Evolutionary conservation across 352 stramenopile genomes (phyloP), one percentile per base, ranked within the genome.

Genomic region (Phytophthora pistaciae): DNA sequence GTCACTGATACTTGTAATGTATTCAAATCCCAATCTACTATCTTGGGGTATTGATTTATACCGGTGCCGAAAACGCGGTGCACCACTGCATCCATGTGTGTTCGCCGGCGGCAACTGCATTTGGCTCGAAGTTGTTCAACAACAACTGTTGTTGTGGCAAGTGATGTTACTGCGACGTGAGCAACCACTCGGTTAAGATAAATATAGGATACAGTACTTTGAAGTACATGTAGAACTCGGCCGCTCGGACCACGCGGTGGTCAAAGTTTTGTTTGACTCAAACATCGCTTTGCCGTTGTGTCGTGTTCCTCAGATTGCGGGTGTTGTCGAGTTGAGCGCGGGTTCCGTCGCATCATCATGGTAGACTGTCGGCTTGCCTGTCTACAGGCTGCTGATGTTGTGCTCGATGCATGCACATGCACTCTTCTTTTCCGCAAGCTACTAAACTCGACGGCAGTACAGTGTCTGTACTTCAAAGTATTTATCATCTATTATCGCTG

Each of bases 301-400:
- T 49, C 18, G 40, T 6, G 36, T 56, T 62, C 23, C 23, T 55
- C 14, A 5, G 38, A 57, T 71, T 66, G 20, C 64, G 48, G 40
- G 21, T 48, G 57, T 50, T 61, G 64, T 55, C 33, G 46, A 48
- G 36, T 70, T 29, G 56, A 50, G 50, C 16, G 48, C 18, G 20
- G 14, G 18, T 44, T 16, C 11, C 18, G 56, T 66, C 33, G 48
- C 48, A 70, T 66, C 64, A 70, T 70, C 62, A 56, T 27, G 4
- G 16, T 49, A 49, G 40, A 21, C 14, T 14, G 16, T 10, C 18
- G 16, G 14, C 4, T 20, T 49, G 42, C 16, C 18, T 50, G 42
- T 48, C 13, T n/a, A 16, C 40, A n/a, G 10, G 40, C 11, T 52
- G 16, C 44, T 20, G 2, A 53, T 53, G 46, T 53, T n/a, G 25